Conservation (phyloP, 2,329 filamentous ascomycete genomes). For the Botrytis aclada region DNA sequence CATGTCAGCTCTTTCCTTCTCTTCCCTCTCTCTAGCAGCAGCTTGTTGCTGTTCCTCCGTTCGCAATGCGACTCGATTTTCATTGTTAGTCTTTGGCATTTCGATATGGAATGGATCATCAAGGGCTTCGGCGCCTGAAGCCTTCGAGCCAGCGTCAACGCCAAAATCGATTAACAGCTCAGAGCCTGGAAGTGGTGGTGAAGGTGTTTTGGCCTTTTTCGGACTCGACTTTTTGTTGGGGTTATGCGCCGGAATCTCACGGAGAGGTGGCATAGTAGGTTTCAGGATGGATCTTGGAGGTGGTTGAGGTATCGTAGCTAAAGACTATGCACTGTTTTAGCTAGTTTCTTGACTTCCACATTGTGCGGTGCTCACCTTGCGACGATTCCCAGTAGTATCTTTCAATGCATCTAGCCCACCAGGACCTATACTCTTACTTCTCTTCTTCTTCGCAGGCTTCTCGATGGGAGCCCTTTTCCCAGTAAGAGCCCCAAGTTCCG, state of each 20-base stretch:
- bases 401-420: slow-evolving; percentile 83
- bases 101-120: slow-evolving; percentile 47
- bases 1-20: slow-evolving; percentile 56
- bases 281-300: slow-evolving; percentile 74
- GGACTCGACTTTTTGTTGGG: slow-evolving; percentile 33
- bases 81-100: slow-evolving; percentile 38
- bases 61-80: slow-evolving; percentile 59
- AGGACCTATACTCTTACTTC: slow-evolving; percentile 94
- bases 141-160: slow-evolving; percentile 25
- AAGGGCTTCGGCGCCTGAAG: slow-evolving; percentile 42
- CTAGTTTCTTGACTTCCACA: neutral
- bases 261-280: slow-evolving; percentile 65
- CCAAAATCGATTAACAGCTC: slow-evolving; percentile 35
- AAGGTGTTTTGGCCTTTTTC: slow-evolving; percentile 33
- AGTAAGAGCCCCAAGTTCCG: slow-evolving; percentile 54
- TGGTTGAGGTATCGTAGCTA: slow-evolving; percentile 40
- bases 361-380: slow-evolving; percentile 60
- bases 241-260: slow-evolving; percentile 59
- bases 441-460: slow-evolving; percentile 58
- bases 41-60: slow-evolving; percentile 71
- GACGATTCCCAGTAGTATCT: slow-evolving; percentile 70
- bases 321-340: slow-evolving; percentile 29
- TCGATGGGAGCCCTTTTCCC: slow-evolving; percentile 30
- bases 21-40: slow-evolving; percentile 66
- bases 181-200: slow-evolving; percentile 20